Percentiles rank a stretch among this genome's conserved stretches.
These are phyloP conservation scores for Schizonepeta tenuifolia DNA, from an alignment of 257 asterid genomes.

Conservation along the genomic window DNA sequence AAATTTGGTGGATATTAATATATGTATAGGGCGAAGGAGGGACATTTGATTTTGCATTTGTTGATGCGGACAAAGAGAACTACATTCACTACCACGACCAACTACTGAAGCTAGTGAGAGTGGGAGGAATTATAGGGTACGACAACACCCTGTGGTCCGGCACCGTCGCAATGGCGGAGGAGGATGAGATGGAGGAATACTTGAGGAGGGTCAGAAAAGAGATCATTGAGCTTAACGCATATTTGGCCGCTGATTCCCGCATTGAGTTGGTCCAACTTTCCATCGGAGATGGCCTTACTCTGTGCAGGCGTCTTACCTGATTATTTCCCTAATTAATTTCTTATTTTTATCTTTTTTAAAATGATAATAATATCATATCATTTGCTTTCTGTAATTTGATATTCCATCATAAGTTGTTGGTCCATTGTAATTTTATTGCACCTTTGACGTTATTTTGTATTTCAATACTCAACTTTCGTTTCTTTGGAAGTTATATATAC, in stretches of 20 bases:
- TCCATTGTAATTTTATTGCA: neutral
- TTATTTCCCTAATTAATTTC: neutral
- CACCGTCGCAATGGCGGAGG: conserved; percentile 47
- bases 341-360: neutral
- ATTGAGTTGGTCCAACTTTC: conserved; percentile 65
- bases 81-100: conserved; percentile 62
- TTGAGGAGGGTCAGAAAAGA: conserved; percentile 38
- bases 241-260: conserved; percentile 55
- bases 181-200: conserved; percentile 46
- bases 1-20: neutral
- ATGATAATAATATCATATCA: too few species aligned
- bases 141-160: conserved; percentile 74
- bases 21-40: conserved; percentile 55
- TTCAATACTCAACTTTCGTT: neutral
- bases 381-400: too few species aligned
- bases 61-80: conserved; percentile 73
- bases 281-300: conserved; percentile 67
- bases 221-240: conserved; percentile 51
- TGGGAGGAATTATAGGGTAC: conserved; percentile 68
- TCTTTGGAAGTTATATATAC: neutral
- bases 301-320: conserved; percentile 56
- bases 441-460: neutral
- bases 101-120: conserved; percentile 49
- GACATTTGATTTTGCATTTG: conserved; percentile 64
- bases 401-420: neutral